Conservation (phyloP, 2,329 filamentous ascomycete species). For the Endoconidiophora polonica region DNA sequence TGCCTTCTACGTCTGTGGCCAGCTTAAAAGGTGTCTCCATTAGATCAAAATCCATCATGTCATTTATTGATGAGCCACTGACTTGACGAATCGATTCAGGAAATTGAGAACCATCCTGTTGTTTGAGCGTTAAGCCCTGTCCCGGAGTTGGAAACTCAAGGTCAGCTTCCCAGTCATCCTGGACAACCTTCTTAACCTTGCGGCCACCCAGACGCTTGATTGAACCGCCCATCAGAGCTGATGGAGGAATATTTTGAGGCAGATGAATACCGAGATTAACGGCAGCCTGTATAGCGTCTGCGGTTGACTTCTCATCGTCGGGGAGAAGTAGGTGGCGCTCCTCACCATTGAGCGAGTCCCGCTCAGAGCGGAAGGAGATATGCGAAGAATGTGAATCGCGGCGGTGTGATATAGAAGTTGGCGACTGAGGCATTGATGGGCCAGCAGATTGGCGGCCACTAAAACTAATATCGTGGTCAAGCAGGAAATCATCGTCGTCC, state of each 20-base stretch:
- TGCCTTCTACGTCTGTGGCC: neutral
- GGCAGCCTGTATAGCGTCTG: slow-evolving; percentile 69
- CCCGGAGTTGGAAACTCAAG: slow-evolving; percentile 48
- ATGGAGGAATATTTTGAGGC: slow-evolving; percentile 70
- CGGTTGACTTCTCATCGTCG: slow-evolving; percentile 71
- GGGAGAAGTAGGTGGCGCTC: slow-evolving; percentile 77
- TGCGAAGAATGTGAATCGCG: slow-evolving; percentile 71
- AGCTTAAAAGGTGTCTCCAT: slow-evolving; percentile 17
- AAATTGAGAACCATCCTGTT: slow-evolving; percentile 41
- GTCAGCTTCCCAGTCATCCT: slow-evolving; percentile 71
- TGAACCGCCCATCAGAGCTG: slow-evolving; percentile 77
- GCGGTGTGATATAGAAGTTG: slow-evolving; percentile 27
- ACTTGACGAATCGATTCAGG: slow-evolving; percentile 54
- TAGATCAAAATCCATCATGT: slow-evolving; percentile 37
- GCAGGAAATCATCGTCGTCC: slow-evolving; percentile 61
- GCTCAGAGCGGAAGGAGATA: slow-evolving; percentile 65
- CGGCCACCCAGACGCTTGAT: slow-evolving; percentile 75
- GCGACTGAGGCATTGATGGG: slow-evolving; percentile 24
- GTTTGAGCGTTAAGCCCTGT: slow-evolving; percentile 48
- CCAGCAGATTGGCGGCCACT: slow-evolving; percentile 29
- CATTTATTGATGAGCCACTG: slow-evolving; percentile 35
- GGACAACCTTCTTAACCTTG: slow-evolving; percentile 54
- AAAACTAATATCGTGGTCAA: slow-evolving; percentile 47
- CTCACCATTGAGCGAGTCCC: slow-evolving; percentile 58
- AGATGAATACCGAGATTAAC: slow-evolving; percentile 83